These are phyloP conservation scores for Colletotrichum sp. DNA, from an alignment of 2,329 filamentous ascomycete species.

Conservation along the genomic window DNA sequence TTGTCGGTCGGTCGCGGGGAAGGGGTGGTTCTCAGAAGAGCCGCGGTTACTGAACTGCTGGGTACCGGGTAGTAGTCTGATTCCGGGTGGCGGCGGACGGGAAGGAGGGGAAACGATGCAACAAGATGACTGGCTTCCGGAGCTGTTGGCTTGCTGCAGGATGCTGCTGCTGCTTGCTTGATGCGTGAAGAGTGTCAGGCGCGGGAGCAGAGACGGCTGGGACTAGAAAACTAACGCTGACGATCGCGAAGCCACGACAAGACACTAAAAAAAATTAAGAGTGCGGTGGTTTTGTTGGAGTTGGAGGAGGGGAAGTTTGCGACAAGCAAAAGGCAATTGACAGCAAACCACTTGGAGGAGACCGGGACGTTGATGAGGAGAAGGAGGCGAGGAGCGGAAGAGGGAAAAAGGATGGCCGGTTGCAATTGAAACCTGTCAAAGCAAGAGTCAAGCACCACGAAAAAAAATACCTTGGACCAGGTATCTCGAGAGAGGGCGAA, in stretches of 20 bases:
- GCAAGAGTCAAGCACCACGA: slow-evolving; percentile 6
- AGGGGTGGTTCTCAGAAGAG: not conserved
- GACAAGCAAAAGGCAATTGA: not conserved
- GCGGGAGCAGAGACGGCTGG: not conserved
- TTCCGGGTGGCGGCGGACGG: slow-evolving; percentile 8
- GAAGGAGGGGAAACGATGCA: not conserved
- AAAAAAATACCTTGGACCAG: not conserved
- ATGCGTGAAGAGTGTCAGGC: not conserved
- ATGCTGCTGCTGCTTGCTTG: not conserved
- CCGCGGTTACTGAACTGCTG: slow-evolving; percentile 1
- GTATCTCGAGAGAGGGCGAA: not conserved
- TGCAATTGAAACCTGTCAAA: slow-evolving; percentile 13
- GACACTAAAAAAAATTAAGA: not conserved
- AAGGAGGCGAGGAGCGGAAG: not conserved
- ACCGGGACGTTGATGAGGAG: not conserved
- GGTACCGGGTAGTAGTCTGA: slow-evolving; percentile 2
- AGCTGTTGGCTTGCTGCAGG: slow-evolving; percentile 12
- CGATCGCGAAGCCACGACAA: slow-evolving; percentile 14
- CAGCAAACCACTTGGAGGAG: not conserved
- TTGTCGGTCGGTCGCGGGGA: slow-evolving; percentile 5
- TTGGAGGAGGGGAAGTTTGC: slow-evolving; percentile 1
- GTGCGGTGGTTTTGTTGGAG: not conserved
- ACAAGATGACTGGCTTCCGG: slow-evolving; percentile 9
- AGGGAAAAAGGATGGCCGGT: not conserved
- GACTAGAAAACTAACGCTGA: slow-evolving; percentile 3